A percentile compares a stretch with the other conserved stretches of the same genome.
These are phyloP conservation scores for Biancaea sappan DNA, from an alignment of 306 rosid species.

Conservation along the genomic window DNA sequence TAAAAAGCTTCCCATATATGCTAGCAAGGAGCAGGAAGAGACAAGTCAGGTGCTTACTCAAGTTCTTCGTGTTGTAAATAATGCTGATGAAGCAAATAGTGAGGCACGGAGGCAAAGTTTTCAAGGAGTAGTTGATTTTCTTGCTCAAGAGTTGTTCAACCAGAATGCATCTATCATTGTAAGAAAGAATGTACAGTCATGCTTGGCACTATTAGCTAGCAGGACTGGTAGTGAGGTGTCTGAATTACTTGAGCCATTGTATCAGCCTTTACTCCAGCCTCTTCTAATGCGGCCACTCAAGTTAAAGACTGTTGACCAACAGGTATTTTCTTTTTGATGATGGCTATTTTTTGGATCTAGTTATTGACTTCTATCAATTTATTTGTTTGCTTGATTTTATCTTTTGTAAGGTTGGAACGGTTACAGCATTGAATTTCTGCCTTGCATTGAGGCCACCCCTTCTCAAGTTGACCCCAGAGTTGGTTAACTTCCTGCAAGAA, in stretches of 20 bases:
- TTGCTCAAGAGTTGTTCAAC: slow-evolving; percentile 93
- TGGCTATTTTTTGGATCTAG: slow-evolving; percentile 26
- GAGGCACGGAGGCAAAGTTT: slow-evolving; percentile 91
- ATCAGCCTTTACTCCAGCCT: slow-evolving; percentile 93
- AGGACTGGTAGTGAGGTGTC: slow-evolving; percentile 99
- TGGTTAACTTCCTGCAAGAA: slow-evolving; percentile 95
- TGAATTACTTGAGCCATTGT: slow-evolving; percentile 85
- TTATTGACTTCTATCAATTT: slow-evolving; percentile 22
- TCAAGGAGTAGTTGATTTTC: slow-evolving; percentile 90
- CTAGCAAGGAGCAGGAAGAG: slow-evolving; percentile 98
- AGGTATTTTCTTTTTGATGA: slow-evolving; percentile 56
- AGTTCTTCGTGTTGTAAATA: slow-evolving; percentile 98
- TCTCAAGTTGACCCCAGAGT: slow-evolving; percentile 92
- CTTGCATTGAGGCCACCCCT: slow-evolving; percentile 99
- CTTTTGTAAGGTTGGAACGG: slow-evolving; percentile 84
- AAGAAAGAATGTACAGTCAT: slow-evolving; percentile 95
- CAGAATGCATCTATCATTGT: slow-evolving; percentile 90
- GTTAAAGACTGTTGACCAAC: slow-evolving; percentile 91
- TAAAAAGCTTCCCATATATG: slow-evolving; percentile 92
- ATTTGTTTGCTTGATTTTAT: slow-evolving; percentile 38
- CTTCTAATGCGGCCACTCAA: slow-evolving; percentile 82
- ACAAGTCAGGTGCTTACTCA: slow-evolving; percentile 98
- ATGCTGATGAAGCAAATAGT: slow-evolving; percentile 97
- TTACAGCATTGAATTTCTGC: slow-evolving; percentile 93
- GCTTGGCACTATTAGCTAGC: slow-evolving; percentile 93